phyloP scores from a whole-genome alignment of 2,329 filamentous ascomycete genomes.

The Cladosporium halotolerans region DNA sequence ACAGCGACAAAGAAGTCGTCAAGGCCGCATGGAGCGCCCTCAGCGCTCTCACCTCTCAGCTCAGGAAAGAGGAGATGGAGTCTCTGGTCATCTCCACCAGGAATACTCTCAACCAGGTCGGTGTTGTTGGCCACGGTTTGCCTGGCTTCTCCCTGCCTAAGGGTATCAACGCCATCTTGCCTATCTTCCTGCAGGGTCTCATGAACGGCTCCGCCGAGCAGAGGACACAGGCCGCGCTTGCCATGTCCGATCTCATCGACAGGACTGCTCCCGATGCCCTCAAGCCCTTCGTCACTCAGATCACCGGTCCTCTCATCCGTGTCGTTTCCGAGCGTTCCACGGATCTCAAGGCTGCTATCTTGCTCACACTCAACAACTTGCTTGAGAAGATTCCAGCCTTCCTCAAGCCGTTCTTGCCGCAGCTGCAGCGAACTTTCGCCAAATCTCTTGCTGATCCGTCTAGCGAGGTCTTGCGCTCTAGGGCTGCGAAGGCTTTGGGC shows the following conservation, averaged over 20 bases:
- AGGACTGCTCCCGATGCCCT: slow-evolving; percentile 80
- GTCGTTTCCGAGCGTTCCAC: slow-evolving; percentile 94
- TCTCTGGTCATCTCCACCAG: slow-evolving; percentile 78
- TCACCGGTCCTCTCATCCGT: slow-evolving; percentile 94
- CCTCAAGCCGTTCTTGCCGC: slow-evolving; percentile 92
- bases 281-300: slow-evolving; percentile 93
- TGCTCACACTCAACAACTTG: slow-evolving; percentile 88
- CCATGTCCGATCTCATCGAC: slow-evolving; percentile 93
- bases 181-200: slow-evolving; percentile 94
- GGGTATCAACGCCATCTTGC: slow-evolving; percentile 91
- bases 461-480: slow-evolving; percentile 77
- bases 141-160: slow-evolving; percentile 87
- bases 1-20: slow-evolving; percentile 74
- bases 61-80: slow-evolving; percentile 98
- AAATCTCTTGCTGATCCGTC: slow-evolving; percentile 90
- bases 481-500: slow-evolving; percentile 88
- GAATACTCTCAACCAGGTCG: slow-evolving; percentile 79
- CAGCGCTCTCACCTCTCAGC: slow-evolving; percentile 76
- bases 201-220: slow-evolving; percentile 96
- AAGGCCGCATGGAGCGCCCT: slow-evolving; percentile 86
- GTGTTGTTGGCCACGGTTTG: slow-evolving; percentile 75
- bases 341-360: slow-evolving; percentile 91
- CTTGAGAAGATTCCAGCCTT: slow-evolving; percentile 94
- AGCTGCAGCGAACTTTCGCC: slow-evolving; percentile 93
- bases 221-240: slow-evolving; percentile 82